Evolutionary conservation across 352 stramenopile genomes (phyloP).

Genomic region (Phytophthora pseudosyringae): DNA sequence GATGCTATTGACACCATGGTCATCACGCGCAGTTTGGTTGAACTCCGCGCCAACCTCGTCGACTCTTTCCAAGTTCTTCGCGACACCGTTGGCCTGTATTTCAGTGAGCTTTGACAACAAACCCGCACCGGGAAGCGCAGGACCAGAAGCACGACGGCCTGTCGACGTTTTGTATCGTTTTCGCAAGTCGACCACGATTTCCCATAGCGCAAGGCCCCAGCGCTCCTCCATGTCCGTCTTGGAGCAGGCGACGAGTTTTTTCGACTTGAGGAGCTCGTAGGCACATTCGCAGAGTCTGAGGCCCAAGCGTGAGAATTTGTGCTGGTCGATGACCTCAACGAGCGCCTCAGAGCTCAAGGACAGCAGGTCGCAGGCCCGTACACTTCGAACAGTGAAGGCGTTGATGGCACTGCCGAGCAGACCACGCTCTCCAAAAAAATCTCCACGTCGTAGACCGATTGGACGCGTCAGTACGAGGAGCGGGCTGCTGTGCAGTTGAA

Average conservation of each 20-base stretch:
- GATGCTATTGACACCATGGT: background rate
- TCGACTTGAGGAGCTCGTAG: conserved; percentile 20
- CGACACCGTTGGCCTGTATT: background rate
- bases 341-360: conserved; percentile 50
- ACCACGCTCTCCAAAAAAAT: conserved; percentile 70
- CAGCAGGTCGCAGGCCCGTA: conserved; percentile 40
- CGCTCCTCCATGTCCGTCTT: conserved; percentile 37
- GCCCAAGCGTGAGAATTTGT: conserved; percentile 29
- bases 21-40: background rate
- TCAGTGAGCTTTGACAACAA: background rate
- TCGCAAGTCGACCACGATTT: conserved; percentile 24
- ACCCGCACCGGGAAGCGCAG: background rate
- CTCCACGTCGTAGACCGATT: conserved; percentile 38
- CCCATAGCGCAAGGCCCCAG: conserved; percentile 29
- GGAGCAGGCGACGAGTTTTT: conserved; percentile 17
- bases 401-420: conserved; percentile 59
- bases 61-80: background rate
- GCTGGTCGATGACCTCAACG: conserved; percentile 41
- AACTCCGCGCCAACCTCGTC: conserved; percentile 9
- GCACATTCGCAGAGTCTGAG: conserved; percentile 29
- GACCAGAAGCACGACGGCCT: background rate
- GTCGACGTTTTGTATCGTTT: conserved; percentile 1
- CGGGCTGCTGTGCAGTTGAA: conserved; percentile 45
- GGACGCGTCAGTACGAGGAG: conserved; percentile 28
- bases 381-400: conserved; percentile 39